Percentiles rank a stretch among this genome's conserved stretches.
Evolutionary conservation across 176 grass and related monocot genomes (phyloP).

Genomic region (Aegilops bicornis): DNA sequence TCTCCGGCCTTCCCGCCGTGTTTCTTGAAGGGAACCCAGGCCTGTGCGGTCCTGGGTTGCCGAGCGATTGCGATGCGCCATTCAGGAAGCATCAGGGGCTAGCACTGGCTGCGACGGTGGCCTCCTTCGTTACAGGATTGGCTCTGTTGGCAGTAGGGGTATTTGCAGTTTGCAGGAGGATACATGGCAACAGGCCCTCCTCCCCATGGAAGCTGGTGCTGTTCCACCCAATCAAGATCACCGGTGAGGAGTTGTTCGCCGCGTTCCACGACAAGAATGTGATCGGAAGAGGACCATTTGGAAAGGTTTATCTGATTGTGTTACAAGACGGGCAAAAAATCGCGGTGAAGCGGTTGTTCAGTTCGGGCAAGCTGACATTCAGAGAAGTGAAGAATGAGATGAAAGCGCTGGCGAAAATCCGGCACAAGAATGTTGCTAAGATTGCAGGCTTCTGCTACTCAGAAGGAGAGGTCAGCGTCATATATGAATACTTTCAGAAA

Average conservation of each 20-base stretch:
- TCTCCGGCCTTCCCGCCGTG: constrained; percentile 63
- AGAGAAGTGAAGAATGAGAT: constrained; percentile 59
- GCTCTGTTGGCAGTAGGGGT: constrained; percentile 39
- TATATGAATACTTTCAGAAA: constrained; percentile 51
- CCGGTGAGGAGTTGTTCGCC: constrained; percentile 51
- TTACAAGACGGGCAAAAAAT: constrained; percentile 47
- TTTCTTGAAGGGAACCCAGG: constrained; percentile 63
- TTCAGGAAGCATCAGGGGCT: constrained; percentile 28
- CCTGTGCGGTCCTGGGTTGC: constrained; percentile 63
- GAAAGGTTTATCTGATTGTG: constrained; percentile 43
- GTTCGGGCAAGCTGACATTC: constrained; percentile 45
- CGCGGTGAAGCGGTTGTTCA: constrained; percentile 50
- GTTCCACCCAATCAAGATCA: constrained; percentile 59
- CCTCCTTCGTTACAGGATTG: constrained; percentile 28
- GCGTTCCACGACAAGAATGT: constrained; percentile 46
- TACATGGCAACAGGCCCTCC: neutral
- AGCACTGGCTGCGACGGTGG: constrained; percentile 35
- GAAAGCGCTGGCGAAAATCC: constrained; percentile 54
- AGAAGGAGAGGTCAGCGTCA: constrained; percentile 40
- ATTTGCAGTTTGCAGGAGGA: constrained; percentile 29
- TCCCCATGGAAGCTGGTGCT: constrained; percentile 59
- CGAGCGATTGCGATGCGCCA: constrained; percentile 24
- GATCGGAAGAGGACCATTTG: constrained; percentile 61
- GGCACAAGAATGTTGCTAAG: constrained; percentile 67
- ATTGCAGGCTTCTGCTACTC: constrained; percentile 66